A percentile compares a stretch with the other conserved stretches of the same genome.
phyloP scores from a whole-genome alignment of 805 yeast genomes.

The Myxozyma neglecta region DNA sequence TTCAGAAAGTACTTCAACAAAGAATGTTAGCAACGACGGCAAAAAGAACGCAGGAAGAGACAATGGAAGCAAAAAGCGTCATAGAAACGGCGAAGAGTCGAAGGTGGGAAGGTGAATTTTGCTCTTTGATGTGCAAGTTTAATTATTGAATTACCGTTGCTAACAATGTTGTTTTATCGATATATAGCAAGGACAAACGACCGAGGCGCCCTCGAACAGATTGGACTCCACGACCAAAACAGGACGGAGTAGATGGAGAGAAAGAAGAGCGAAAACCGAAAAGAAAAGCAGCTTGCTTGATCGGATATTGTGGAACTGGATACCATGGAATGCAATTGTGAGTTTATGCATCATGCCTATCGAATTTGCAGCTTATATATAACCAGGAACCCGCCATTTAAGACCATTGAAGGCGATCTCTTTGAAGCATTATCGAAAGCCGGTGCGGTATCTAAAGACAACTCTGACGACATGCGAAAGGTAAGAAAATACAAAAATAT shows the following conservation, averaged over 20 bases:
- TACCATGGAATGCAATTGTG: conserved; percentile 85
- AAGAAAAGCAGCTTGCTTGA: conserved; percentile 82
- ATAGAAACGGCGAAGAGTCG: conserved; percentile 3
- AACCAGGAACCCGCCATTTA: conserved; percentile 66
- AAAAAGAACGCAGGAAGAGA: not conserved
- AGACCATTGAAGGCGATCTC: conserved; percentile 87
- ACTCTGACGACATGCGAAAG: conserved; percentile 84
- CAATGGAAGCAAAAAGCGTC: not conserved
- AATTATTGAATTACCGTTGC: not conserved
- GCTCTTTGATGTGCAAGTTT: not conserved
- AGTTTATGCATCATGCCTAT: not conserved
- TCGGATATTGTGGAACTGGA: conserved; percentile 96
- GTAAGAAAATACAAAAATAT: not conserved
- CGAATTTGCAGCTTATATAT: not conserved
- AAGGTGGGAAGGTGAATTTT: conserved; percentile 27
- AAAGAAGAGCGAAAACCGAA: conserved; percentile 51
- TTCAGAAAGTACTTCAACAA: not conserved
- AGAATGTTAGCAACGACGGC: not conserved
- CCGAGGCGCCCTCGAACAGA: conserved; percentile 1
- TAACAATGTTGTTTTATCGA: not conserved
- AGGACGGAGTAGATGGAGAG: conserved; percentile 5
- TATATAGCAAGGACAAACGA: conserved; percentile 1
- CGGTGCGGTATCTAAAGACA: conserved; percentile 84
- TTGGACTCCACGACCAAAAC: not conserved
- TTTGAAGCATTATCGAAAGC: conserved; percentile 80